Percentiles rank a stretch among this genome's conserved stretches.
phyloP scores from a whole-genome alignment of 2,329 filamentous ascomycete genomes.

The Fusarium sp. region DNA sequence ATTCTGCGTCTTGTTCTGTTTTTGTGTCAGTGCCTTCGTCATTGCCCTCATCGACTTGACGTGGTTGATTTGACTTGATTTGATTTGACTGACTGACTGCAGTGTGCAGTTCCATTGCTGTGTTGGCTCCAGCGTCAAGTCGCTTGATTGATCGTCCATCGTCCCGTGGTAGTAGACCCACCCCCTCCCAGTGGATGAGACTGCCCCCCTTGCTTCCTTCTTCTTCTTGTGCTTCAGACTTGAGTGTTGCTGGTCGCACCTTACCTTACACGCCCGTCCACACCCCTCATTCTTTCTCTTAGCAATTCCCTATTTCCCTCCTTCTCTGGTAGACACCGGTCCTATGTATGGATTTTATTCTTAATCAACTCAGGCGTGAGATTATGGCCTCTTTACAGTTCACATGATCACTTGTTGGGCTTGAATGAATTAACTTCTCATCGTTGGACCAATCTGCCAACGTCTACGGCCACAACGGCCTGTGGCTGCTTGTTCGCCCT shows the following conservation, averaged over 20 bases:
- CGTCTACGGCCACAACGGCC: constrained; percentile 25
- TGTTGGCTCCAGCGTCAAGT: constrained; percentile 43
- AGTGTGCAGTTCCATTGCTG: constrained; percentile 41
- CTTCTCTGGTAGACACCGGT: too few relatives aligned
- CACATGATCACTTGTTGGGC: constrained; percentile 2
- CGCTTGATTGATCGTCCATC: constrained; percentile 41
- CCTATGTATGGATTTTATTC: too few relatives aligned
- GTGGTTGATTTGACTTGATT: constrained; percentile 38
- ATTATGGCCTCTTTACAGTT: background rate
- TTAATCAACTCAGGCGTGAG: background rate
- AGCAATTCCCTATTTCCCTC: constrained; percentile 11
- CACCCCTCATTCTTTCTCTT: constrained; percentile 18
- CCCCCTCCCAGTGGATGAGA: constrained; percentile 7
- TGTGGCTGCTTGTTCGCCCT: constrained; percentile 20
- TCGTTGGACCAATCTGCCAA: constrained; percentile 11
- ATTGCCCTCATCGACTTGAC: constrained; percentile 38
- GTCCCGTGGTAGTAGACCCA: constrained; percentile 31
- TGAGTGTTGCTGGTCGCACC: constrained; percentile 35
- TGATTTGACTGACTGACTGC: constrained; percentile 17
- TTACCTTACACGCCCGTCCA: constrained; percentile 39
- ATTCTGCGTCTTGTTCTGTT: constrained; percentile 37
- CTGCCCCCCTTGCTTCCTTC: constrained; percentile 32
- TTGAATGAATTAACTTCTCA: constrained; percentile 1
- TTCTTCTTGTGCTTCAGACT: constrained; percentile 13
- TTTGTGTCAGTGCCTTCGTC: constrained; percentile 40